Base-by-base conservation (phyloP, 208 protist species). In the Trypanosoma boissoni region DNA sequence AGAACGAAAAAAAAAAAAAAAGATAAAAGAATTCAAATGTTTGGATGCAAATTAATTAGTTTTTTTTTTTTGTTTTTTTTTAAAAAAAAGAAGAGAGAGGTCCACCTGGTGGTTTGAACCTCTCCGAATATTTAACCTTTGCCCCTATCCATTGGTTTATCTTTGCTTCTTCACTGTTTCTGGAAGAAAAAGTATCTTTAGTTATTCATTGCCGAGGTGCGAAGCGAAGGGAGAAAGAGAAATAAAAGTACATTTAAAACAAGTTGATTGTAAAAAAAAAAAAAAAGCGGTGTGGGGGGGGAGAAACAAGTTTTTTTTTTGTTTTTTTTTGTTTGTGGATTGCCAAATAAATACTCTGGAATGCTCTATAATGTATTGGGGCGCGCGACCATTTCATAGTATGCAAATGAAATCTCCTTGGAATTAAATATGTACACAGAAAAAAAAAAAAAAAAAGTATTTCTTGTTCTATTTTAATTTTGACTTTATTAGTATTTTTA, bases 391-490 rank as follows among this genome's bases (percentile, higher is more conserved):
- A n/a, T n/a, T n/a, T n/a, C n/a, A n/a, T n/a, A n/a, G n/a, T n/a
- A n/a, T n/a, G 3, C 23, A 62, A 49, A 24, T 36, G 10, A 2
- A 43, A 32, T 51, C 16, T 39, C 29, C 3, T 28, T 73, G 4
- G 28, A 43, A 32, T 29, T 73, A 29, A 32, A 27, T 72, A 37
- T 32, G 7, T 56, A 61, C n/a, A n/a, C n/a, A n/a, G n/a, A n/a
- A n/a, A n/a, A n/a, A n/a, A n/a, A n/a, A n/a, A n/a, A n/a, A n/a
- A n/a, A n/a, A n/a, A n/a, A n/a, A n/a, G n/a, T n/a, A n/a, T n/a
- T 21, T 44, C 16, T 54, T 36, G 29, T 41, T 48, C 51, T 0
- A 44, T 21, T 37, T 36, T 0, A 20, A 28, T 32, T 29, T 63
- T 69, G 12, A 28, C 20, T 66, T 39, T 48, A 54, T 58, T 52